Base-by-base conservation (phyloP, 108 stramenopile genomes). In the Mediolabrus comicus region DNA sequence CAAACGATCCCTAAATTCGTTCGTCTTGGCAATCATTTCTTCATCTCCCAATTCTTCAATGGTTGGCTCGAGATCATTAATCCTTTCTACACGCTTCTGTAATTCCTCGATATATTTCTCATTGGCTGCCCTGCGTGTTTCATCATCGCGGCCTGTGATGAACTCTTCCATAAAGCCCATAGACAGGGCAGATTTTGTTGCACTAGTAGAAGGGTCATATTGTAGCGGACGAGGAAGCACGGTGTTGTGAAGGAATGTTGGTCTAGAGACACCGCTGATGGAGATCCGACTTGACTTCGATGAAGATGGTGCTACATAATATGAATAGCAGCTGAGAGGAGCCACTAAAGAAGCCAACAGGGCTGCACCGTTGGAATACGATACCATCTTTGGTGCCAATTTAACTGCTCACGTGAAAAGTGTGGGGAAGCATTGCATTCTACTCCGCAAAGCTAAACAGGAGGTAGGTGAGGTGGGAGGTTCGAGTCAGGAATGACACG, bases 141-240 rank as follows among this genome's bases (percentile, higher is more conserved):
- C 71, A 49, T 68, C 71, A 55, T 92, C 91, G 8, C 65, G 73
- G 0, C 80, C 74, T 34, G 86, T 52, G 19, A 95, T 31, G 58
- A 95, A 93, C 26, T 92, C 91, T 77, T 94, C 93, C 55, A 96
- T 69, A 49, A 91, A 54, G 19, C 91, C 90, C 92, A 96, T 92
- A 30, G 64, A 63, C 12, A 86, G 80, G 24, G 75, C 52, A 28
- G 69, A 39, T 12, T 41, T 53, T 0, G 73, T 36, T 12, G n/a
- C n/a, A n/a, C n/a, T 51, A 35, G 12, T 24, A 30, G 29, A 64
- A 53, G 10, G 63, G 4, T 49, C 46, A 49, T 49, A 7, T 22
- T 8, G 46, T 7, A 24, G 46, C 4, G 46, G 19, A 17, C 46
- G 46, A 49, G 46, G 46, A 49, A 49, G 17, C 46, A 49, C 19